Evolutionary conservation across 768 basidiomycete species (phyloP).

Genomic region (Lactifluus subvellereus): DNA sequence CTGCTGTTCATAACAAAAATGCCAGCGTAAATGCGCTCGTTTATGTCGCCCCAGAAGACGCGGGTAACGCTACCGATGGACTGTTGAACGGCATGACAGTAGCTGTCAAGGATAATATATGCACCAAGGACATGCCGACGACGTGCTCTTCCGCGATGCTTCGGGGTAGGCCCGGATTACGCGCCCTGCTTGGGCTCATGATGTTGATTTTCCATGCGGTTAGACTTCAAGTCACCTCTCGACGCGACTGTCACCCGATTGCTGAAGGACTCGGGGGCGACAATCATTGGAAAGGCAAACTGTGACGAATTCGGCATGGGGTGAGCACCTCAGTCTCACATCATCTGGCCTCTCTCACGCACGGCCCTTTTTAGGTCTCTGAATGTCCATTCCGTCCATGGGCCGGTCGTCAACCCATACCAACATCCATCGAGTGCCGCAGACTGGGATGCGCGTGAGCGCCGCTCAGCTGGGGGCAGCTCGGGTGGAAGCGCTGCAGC

Average conservation of each 20-base stretch:
- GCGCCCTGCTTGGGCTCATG: not conserved
- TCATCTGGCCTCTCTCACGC: not conserved
- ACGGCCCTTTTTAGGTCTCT: constrained; percentile 49
- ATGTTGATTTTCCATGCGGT: not conserved
- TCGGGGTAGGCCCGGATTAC: constrained; percentile 37
- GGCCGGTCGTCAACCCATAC: constrained; percentile 76
- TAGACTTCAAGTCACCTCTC: constrained; percentile 74
- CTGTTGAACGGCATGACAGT: constrained; percentile 44
- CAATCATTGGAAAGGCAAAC: constrained; percentile 83
- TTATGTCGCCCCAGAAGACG: constrained; percentile 21
- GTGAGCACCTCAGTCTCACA: constrained; percentile 36
- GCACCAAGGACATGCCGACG: constrained; percentile 55
- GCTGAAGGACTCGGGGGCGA: constrained; percentile 56
- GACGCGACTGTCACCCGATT: constrained; percentile 78
- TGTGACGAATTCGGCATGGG: constrained; percentile 99
- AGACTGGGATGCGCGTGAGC: constrained; percentile 33
- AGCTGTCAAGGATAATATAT: constrained; percentile 86
- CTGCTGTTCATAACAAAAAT: constrained; percentile 30
- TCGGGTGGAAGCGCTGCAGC: constrained; percentile 95
- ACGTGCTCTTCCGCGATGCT: constrained; percentile 81
- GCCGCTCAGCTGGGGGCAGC: constrained; percentile 81
- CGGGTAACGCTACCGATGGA: constrained; percentile 16
- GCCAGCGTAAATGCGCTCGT: constrained; percentile 53
- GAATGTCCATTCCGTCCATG: constrained; percentile 67
- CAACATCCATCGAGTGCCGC: constrained; percentile 26